These are phyloP conservation scores for Pseudogymnoascus sp. DNA, from an alignment of 2,329 filamentous ascomycete genomes.

Conservation along the genomic window DNA sequence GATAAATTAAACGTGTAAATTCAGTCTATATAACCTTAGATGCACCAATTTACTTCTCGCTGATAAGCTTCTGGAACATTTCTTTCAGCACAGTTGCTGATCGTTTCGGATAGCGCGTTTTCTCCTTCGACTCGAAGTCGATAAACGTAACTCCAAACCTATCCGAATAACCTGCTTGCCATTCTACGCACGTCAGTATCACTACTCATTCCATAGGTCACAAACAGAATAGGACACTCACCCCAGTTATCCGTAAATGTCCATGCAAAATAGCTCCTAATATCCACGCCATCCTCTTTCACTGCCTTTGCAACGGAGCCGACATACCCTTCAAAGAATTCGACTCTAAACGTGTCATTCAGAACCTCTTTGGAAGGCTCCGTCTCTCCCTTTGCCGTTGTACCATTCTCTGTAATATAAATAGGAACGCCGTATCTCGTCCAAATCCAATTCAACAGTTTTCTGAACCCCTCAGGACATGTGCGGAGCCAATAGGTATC, in stretches of 20 bases:
- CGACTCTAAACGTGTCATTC: conserved; percentile 71
- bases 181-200: conserved; percentile 63
- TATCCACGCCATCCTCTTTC: conserved; percentile 64
- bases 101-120: conserved; percentile 69
- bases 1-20: not conserved
- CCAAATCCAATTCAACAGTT: conserved; percentile 69
- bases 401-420: conserved; percentile 86
- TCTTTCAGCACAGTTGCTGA: conserved; percentile 65
- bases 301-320: conserved; percentile 68
- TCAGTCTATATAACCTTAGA: not conserved
- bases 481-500: conserved; percentile 77
- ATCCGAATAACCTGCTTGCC: conserved; percentile 76
- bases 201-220: conserved; percentile 41
- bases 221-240: conserved; percentile 20
- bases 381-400: conserved; percentile 75
- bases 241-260: conserved; percentile 61
- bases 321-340: conserved; percentile 75
- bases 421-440: conserved; percentile 70
- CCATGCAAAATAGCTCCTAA: conserved; percentile 78
- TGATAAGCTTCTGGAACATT: conserved; percentile 64
- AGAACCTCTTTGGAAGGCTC: conserved; percentile 63
- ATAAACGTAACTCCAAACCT: conserved; percentile 79
- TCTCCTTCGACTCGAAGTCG: conserved; percentile 73
- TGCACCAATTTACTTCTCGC: conserved; percentile 43
- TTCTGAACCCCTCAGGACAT: conserved; percentile 69